Evolutionary conservation across 2,329 filamentous ascomycete species (phyloP).

Genomic region (Pseudocercospora cruenta): DNA sequence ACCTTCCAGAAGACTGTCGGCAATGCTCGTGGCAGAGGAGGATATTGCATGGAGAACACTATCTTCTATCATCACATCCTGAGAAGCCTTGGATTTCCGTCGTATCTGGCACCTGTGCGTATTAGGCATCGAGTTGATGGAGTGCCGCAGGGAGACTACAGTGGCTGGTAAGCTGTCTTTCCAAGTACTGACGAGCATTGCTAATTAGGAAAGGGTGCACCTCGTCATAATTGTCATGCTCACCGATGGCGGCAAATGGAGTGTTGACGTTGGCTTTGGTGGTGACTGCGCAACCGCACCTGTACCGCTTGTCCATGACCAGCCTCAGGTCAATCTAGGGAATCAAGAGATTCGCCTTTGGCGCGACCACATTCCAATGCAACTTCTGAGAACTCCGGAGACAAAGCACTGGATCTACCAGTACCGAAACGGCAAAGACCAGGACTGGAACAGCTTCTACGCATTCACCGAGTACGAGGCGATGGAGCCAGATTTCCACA

Average conservation of each 20-base stretch:
- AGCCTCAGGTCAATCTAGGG: slow-evolving; percentile 40
- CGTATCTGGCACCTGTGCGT: slow-evolving; percentile 45
- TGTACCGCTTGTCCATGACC: slow-evolving; percentile 57
- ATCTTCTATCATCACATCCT: slow-evolving; percentile 56
- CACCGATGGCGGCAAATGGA: slow-evolving; percentile 52
- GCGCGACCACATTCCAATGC: slow-evolving; percentile 30
- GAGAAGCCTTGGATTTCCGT: slow-evolving; percentile 53
- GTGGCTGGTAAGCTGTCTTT: slow-evolving; percentile 24
- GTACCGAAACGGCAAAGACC: slow-evolving; percentile 41
- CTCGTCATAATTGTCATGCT: slow-evolving; percentile 52
- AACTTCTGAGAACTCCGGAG: slow-evolving; percentile 26
- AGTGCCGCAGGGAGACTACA: slow-evolving; percentile 28
- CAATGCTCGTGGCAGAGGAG: slow-evolving; percentile 51
- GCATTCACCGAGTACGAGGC: slow-evolving; percentile 69
- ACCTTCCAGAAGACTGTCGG: slow-evolving; percentile 56
- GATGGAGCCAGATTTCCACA: slow-evolving; percentile 60
- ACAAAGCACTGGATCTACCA: slow-evolving; percentile 52
- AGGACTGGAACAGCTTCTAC: slow-evolving; percentile 64
- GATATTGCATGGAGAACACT: slow-evolving; percentile 65
- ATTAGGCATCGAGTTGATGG: slow-evolving; percentile 27
- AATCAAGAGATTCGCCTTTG: slow-evolving; percentile 30
- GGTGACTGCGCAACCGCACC: slow-evolving; percentile 63
- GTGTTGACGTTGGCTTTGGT: slow-evolving; percentile 68
- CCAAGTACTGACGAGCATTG: background rate
- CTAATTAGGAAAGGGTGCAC: slow-evolving; percentile 34